phyloP scores from a whole-genome alignment of 208 protist species.

The Trypanosoma brucei region DNA sequence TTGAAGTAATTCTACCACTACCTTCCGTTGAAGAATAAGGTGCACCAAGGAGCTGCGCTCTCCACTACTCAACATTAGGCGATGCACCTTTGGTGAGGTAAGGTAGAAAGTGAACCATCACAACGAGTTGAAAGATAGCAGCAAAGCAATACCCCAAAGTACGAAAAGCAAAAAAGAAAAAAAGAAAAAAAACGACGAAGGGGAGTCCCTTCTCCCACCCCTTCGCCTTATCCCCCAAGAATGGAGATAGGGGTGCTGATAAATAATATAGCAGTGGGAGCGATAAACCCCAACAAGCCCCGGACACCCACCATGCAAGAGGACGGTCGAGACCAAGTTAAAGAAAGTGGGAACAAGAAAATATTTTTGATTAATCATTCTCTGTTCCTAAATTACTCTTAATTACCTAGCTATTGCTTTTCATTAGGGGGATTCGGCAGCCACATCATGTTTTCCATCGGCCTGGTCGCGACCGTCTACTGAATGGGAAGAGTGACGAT shows the following conservation, averaged over 20 bases:
- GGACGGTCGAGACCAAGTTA: background rate
- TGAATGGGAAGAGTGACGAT: slow-evolving; percentile 4
- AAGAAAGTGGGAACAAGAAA: background rate
- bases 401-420: background rate
- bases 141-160: background rate
- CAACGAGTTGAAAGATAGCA: background rate
- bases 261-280: background rate
- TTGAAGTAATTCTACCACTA: slow-evolving; percentile 10
- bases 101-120: background rate
- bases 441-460: background rate
- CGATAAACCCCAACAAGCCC: background rate
- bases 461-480: slow-evolving; percentile 2
- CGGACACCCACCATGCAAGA: background rate
- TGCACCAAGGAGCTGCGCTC: slow-evolving; percentile 8
- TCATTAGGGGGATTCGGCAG: background rate
- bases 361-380: background rate
- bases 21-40: slow-evolving; percentile 1
- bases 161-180: too few relatives aligned
- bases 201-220: too few relatives aligned
- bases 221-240: too few relatives aligned
- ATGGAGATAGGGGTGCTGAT: too few relatives aligned
- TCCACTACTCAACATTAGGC: slow-evolving; percentile 9
- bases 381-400: background rate
- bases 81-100: background rate
- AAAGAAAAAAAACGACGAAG: too few relatives aligned